Percentiles rank a stretch among this genome's conserved stretches.
Conservation (phyloP, 495 filamentous ascomycete genomes). For the Penicillium macrosclerotiorum region DNA sequence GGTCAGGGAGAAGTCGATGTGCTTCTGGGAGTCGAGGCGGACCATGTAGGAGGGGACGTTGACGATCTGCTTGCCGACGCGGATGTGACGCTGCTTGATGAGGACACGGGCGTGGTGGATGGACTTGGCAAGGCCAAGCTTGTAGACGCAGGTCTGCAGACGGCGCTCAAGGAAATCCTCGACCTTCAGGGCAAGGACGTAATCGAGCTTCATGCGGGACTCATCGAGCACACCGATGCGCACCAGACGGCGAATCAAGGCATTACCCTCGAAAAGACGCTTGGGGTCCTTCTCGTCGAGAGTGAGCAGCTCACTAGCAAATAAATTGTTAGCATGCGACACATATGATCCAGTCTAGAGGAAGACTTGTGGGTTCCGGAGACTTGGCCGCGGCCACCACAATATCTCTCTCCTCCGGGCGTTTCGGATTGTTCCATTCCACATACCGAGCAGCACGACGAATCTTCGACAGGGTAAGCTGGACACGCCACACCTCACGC, state of each 20-base stretch:
- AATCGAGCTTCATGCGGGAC: conserved; percentile 99
- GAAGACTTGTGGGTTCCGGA: too few species aligned
- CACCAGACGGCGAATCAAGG: conserved; percentile 98
- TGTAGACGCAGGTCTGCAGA: conserved; percentile 99
- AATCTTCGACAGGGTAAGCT: conserved; percentile 99
- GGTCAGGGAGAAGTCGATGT: conserved; percentile 98
- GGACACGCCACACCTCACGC: conserved; percentile 99
- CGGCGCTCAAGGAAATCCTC: conserved; percentile 99
- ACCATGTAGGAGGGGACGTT: conserved; percentile 99
- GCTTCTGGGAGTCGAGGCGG: conserved; percentile 99
- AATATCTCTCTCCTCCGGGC: too few species aligned
- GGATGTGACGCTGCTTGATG: conserved; percentile 98
- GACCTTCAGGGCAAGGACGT: conserved; percentile 95
- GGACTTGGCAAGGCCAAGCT: conserved; percentile 98
- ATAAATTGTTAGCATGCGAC: conserved; percentile 17
- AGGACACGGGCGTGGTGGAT: conserved; percentile 99
- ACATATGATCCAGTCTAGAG: too few species aligned
- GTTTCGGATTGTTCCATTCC: not conserved
- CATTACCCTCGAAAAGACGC: conserved; percentile 99
- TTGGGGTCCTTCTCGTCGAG: conserved; percentile 99
- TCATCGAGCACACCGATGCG: conserved; percentile 99
- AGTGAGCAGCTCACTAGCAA: conserved; percentile 89
- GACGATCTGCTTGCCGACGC: conserved; percentile 99
- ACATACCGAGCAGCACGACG: conserved; percentile 99
- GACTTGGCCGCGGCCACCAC: too few species aligned